Conservation (phyloP, 345 rosid species). For the Populus tremula region DNA sequence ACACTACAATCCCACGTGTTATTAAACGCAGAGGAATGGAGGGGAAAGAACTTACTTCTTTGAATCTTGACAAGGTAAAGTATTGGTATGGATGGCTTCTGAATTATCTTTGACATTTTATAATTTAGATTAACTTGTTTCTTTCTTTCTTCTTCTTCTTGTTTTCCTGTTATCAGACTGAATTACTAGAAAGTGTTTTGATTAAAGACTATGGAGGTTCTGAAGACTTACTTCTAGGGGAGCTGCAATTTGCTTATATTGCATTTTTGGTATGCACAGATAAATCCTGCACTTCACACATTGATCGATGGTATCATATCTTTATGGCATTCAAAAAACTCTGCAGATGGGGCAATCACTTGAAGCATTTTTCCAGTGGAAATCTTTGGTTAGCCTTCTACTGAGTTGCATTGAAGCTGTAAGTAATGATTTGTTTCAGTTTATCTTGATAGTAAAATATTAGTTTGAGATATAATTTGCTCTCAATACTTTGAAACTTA, state of each 20-base stretch:
- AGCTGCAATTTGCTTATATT: slow-evolving; percentile 80
- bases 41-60: slow-evolving; percentile 65
- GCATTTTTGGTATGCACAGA: slow-evolving; percentile 71
- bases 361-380: slow-evolving; percentile 90
- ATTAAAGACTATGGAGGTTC: slow-evolving; percentile 58
- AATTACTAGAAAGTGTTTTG: slow-evolving; percentile 59
- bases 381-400: slow-evolving; percentile 78
- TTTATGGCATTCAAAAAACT: slow-evolving; percentile 6
- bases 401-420: slow-evolving; percentile 88
- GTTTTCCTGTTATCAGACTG: slow-evolving; percentile 42
- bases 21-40: slow-evolving; percentile 66
- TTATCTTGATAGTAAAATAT: background rate
- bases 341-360: slow-evolving; percentile 99
- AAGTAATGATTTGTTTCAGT: slow-evolving; percentile 25
- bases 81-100: background rate
- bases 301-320: slow-evolving; percentile 3
- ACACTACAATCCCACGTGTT: slow-evolving; percentile 65
- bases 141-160: slow-evolving; percentile 3
- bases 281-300: background rate
- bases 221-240: slow-evolving; percentile 84
- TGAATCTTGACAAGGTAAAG: slow-evolving; percentile 90
- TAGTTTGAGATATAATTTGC: background rate
- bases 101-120: background rate
- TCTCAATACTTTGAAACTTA: no score
- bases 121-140: background rate